Base-by-base conservation (phyloP, 2,329 filamentous ascomycete genomes). In the Mariannaea elegans region DNA sequence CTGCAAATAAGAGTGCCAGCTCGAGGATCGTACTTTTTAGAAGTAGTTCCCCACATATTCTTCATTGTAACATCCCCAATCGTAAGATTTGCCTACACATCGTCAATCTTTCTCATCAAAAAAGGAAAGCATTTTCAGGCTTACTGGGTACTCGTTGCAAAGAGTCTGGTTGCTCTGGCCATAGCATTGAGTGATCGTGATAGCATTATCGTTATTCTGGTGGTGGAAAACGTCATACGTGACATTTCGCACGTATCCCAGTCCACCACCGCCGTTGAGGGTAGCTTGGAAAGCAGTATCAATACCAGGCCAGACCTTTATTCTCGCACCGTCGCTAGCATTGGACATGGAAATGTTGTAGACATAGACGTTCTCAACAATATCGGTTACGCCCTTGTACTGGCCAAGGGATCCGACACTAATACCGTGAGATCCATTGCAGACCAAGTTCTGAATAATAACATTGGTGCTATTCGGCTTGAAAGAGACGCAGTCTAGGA, bases 381-480 rank as follows among this genome's bases (percentile, higher is more conserved):
- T 87, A 63, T 92, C 89, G 14, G 84, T 83, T 63, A 87, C 82
- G 19, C 80, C 82, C 14, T 77, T 66, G 69, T 92, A 91, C 73
- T 92, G 89, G 19, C 89, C 89, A 0, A 92, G 77, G 0, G 87
- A 90, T 7, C 90, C 90, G n/a, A 91, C 87, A 9, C 84, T 88
- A 65, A 92, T 91, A 36, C 90, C 90, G 68, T 92, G 89, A 3
- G 87, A 90, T 31, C 88, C 88, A 67, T 88, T 89, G 75, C 89
- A 92, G 59, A 80, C 76, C 4, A 92, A 76, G 62, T 88, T 87
- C 71, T 91, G 88, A 5, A 91, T 83, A 4, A 91, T 73, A 7
- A 91, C 84, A 63, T 90, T 83, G 41, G 87, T 91, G 66, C 83
- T 87, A 72, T 91, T 92, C 16, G 89, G 89, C 75, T 92, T 92